Evolutionary conservation across 2,329 filamentous ascomycete species (phyloP), one percentile per base, ranked within the genome.

Genomic region (Beauveria medogensis): DNA sequence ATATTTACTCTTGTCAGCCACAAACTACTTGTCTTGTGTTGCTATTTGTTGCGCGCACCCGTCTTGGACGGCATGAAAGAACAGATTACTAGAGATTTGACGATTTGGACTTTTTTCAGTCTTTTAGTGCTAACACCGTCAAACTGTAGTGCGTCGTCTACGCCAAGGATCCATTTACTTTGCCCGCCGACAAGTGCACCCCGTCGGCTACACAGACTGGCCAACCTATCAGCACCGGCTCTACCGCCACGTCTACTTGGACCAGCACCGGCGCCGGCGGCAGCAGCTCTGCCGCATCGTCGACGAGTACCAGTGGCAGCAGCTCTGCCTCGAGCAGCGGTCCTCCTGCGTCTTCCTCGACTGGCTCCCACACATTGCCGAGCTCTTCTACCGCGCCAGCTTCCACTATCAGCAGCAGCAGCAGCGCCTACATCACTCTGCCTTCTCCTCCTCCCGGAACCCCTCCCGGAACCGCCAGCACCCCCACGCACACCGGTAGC

Each of bases 101-200:
- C 26, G 5, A 26, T n/a, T 26, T 26, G 26, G 6, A 6, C 5
- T 26, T 26, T 26, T 5, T 1, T 5, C 8, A 28, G 26, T 7
- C 9, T 30, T 30, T 46, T 22, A 7, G 30, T 41, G 41, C 55
- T 57, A 50, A 57, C 44, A 57, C 44, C 5, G 20, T 8, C 2
- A 3, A 44, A 37, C 54, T 48, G 52, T 10, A 73, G 71, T 79
- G 78, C 65, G 70, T 80, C 43, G 77, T 80, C 52, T 78, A 80
- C 63, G 74, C 72, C 40, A 55, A 70, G 65, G 56, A 69, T 30
- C 68, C 71, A 52, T 77, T 74, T 65, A 75, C 73, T 28, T 72
- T 79, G 9, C 68, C 73, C 4, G 62, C 69, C 37, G 66, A 69
- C 63, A 55, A 70, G 28, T 77, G 75, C 69, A 70, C 67, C 10